Conservation (phyloP, 768 basidiomycete species). For the Calocera cornea region DNA sequence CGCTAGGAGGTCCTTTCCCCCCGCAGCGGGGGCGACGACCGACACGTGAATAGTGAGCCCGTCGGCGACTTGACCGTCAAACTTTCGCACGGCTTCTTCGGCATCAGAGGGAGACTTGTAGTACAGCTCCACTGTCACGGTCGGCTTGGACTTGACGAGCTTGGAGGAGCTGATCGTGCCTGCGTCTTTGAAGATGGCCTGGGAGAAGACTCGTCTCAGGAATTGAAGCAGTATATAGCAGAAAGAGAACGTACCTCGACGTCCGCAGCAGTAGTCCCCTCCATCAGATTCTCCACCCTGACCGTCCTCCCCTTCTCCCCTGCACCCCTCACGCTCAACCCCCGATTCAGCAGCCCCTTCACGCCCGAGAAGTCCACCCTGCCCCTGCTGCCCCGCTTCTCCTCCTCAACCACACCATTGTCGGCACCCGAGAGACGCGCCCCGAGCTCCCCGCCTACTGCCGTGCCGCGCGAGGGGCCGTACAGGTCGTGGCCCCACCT, state of each 20-base stretch:
- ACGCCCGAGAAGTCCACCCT: constrained; percentile 1
- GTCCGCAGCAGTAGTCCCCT: constrained; percentile 69
- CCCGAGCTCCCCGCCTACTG: neutral
- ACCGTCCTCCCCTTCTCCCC: constrained; percentile 48
- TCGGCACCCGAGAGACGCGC: neutral
- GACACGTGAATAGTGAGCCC: constrained; percentile 56
- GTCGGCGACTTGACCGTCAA: constrained; percentile 70
- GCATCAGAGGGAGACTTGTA: constrained; percentile 55
- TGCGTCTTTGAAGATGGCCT: constrained; percentile 72
- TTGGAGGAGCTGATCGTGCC: constrained; percentile 39
- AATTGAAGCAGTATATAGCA: neutral
- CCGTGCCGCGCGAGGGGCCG: neutral
- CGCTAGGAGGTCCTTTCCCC: neutral
- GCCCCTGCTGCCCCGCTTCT: neutral
- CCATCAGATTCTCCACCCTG: constrained; percentile 57
- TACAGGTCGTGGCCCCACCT: neutral
- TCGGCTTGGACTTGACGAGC: constrained; percentile 21
- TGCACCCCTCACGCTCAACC: constrained; percentile 51
- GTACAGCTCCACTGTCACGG: constrained; percentile 51
- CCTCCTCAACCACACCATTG: neutral
- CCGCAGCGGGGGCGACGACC: constrained; percentile 34
- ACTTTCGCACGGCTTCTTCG: constrained; percentile 53
- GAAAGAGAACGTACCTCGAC: constrained; percentile 37
- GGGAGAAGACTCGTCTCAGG: neutral
- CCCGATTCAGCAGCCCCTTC: constrained; percentile 9